Evolutionary conservation across 371 early-diverging fungal species (phyloP), one percentile per base, ranked within the genome.

Genomic region (Mortierella sp.): DNA sequence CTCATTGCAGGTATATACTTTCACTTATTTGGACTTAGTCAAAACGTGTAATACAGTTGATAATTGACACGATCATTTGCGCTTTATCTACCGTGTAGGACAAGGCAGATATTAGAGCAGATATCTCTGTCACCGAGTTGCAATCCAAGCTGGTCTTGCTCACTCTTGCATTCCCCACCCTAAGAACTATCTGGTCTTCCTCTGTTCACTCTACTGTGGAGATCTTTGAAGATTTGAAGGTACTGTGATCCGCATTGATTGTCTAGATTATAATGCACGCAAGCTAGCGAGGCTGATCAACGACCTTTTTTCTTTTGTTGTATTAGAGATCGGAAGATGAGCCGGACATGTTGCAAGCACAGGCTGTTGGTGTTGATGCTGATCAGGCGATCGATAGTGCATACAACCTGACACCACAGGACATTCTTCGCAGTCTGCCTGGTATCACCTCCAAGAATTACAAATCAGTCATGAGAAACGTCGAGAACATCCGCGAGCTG

Each of bases 221-320:
- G 47, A 94, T 98, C 34, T 97, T 99, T 82, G 90, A 92, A 52
- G 97, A 97, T 80, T 89, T 99, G 72, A 98, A 99, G 92, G 95
- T 95, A 86, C 54, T 47, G 4, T 24, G 45, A 70, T 26, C 42
- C 28, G 47, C 10, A 24, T 24, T 50, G 48, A n/a, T 48, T n/a
- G 44, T 31, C 44, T 42, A 44, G 28, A 24, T 9, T 55, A 2
- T 6, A 24, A 4, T 72, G 34, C 10, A 63, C 19, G 3, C 42
- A 38, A 38, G 5, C 42, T 38, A 38, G 63, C 19, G 63, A 19
- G 63, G 34, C 31, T 63, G 8, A 34, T 19, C 19, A 31, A 31
- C 63, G 19, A 31, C 8, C 6, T 47, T 38, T 44, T 38, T 44
- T 21, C 8, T 34, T 55, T 26, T 60, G 0, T 34, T 26, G 48